These are phyloP conservation scores for Oxytropis ochrocephala DNA, from an alignment of 306 rosid genomes.

Conservation along the genomic window DNA sequence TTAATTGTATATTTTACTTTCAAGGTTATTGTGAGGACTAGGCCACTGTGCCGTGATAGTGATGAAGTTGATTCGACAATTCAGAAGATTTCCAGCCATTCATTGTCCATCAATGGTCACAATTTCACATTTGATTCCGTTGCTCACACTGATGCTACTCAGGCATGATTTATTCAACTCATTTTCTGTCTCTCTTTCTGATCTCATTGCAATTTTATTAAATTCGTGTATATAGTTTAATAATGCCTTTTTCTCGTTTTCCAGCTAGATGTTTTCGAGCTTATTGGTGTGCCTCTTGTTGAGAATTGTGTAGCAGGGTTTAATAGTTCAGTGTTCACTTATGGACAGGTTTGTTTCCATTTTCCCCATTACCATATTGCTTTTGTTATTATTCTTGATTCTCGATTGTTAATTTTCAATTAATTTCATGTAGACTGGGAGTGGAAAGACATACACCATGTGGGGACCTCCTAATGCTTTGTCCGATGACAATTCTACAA, in stretches of 20 bases:
- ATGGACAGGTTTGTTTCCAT: constrained; percentile 63
- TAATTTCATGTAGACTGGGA: constrained; percentile 56
- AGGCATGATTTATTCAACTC: constrained; percentile 36
- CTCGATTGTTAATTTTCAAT: background rate
- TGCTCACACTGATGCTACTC: constrained; percentile 59
- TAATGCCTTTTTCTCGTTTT: constrained; percentile 5
- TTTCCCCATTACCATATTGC: background rate
- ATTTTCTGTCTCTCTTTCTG: background rate
- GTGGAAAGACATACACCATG: constrained; percentile 90
- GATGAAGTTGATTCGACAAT: constrained; percentile 60
- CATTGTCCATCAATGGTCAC: constrained; percentile 67
- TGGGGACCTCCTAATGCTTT: constrained; percentile 91
- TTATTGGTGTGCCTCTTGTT: constrained; percentile 76
- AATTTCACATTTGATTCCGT: constrained; percentile 74
- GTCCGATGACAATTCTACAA: constrained; percentile 39
- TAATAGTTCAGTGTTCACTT: constrained; percentile 85
- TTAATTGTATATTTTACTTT: background rate
- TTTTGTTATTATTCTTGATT: background rate
- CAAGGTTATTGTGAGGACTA: constrained; percentile 72
- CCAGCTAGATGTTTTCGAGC: constrained; percentile 81
- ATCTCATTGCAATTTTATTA: background rate
- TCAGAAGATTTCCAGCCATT: constrained; percentile 50
- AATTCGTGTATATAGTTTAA: background rate
- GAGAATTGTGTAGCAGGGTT: constrained; percentile 89
- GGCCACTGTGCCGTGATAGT: constrained; percentile 44